Evolutionary conservation across 768 basidiomycete species (phyloP).

Genomic region (Solioccasus polychromus): DNA sequence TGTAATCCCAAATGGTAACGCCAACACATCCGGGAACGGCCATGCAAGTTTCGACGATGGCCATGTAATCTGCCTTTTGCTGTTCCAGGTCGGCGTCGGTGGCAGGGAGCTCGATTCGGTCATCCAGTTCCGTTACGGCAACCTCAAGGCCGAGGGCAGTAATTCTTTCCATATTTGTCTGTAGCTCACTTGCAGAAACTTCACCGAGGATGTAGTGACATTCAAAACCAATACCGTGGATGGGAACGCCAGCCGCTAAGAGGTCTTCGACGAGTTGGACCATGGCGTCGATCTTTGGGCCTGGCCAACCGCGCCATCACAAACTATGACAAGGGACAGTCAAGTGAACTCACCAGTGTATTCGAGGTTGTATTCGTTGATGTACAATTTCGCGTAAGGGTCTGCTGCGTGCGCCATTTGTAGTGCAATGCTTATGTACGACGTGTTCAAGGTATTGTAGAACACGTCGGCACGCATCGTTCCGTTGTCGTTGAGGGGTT

Average conservation of each 20-base stretch:
- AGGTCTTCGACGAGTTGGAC: conserved; percentile 50
- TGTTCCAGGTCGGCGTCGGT: conserved; percentile 48
- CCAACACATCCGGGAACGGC: conserved; percentile 35
- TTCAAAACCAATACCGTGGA: conserved; percentile 64
- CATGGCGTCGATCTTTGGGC: conserved; percentile 44
- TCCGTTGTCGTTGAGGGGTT: conserved; percentile 50
- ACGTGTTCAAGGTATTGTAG: conserved; percentile 46
- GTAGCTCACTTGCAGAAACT: conserved; percentile 44
- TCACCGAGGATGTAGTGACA: conserved; percentile 58
- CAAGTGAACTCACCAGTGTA: conserved; percentile 21
- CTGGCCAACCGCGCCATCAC: no score
- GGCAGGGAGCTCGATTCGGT: conserved; percentile 51
- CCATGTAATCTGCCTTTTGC: conserved; percentile 56
- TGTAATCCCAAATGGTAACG: conserved; percentile 42
- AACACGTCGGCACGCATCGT: conserved; percentile 53
- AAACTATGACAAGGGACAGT: no score
- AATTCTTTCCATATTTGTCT: conserved; percentile 49
- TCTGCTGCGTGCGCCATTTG: conserved; percentile 30
- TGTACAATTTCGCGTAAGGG: conserved; percentile 32
- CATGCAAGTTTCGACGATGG: conserved; percentile 54
- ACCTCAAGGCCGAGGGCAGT: conserved; percentile 62
- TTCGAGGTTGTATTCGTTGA: conserved; percentile 31
- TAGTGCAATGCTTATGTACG: conserved; percentile 53
- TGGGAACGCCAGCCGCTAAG: conserved; percentile 44
- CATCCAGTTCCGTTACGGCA: conserved; percentile 68